Conservation (phyloP, 176 grass and related monocot species). For the Olyra latifolia region DNA sequence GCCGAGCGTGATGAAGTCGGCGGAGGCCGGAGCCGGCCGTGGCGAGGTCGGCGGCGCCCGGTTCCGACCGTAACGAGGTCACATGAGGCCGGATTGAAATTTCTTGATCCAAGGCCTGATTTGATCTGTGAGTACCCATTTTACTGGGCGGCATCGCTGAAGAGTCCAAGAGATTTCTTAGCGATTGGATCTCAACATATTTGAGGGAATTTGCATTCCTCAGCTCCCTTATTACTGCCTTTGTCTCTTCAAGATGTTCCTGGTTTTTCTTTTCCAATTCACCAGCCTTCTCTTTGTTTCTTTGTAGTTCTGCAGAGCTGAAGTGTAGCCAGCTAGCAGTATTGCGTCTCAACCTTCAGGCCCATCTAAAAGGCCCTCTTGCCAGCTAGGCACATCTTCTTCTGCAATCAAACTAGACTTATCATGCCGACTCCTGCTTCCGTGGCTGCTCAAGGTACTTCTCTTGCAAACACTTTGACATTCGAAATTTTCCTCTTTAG, state of each 20-base stretch:
- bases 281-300: conserved; percentile 66
- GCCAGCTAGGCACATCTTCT: conserved; percentile 42
- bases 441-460: conserved; percentile 38
- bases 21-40: too few relatives aligned
- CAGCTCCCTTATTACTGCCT: conserved; percentile 53
- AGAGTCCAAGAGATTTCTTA: conserved; percentile 48
- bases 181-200: conserved; percentile 64
- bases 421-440: conserved; percentile 23
- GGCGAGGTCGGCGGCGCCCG: too few relatives aligned
- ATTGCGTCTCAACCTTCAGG: conserved; percentile 62
- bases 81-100: too few relatives aligned
- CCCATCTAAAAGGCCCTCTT: conserved; percentile 51
- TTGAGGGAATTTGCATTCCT: conserved; percentile 79
- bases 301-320: conserved; percentile 66
- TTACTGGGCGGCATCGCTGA: conserved; percentile 35
- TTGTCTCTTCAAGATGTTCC: conserved; percentile 65
- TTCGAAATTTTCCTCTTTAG: conserved; percentile 31
- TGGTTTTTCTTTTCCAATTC: conserved; percentile 79
- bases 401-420: conserved; percentile 17
- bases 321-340: conserved; percentile 65
- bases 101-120: conserved; percentile 23
- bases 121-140: neutral
- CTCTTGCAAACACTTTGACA: conserved; percentile 34
- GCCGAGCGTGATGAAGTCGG: too few relatives aligned
- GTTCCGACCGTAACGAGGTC: too few relatives aligned